Evolutionary conservation across 1,284 basidiomycete genomes (phyloP).

Genomic region (Ustilago hordei): DNA sequence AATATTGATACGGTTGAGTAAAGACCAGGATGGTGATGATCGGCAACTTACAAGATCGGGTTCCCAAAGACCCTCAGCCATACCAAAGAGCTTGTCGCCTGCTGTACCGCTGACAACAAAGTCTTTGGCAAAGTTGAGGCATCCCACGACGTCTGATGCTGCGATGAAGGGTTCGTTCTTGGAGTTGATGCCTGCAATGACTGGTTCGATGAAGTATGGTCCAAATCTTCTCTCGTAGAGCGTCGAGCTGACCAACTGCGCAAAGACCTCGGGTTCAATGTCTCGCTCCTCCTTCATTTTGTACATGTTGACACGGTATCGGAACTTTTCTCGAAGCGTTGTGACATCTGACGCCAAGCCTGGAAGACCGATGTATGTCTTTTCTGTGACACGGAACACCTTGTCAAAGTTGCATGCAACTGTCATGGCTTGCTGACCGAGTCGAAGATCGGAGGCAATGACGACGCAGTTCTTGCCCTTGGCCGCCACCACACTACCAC

Average conservation of each 20-base stretch:
- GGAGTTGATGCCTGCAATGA: constrained; percentile 88
- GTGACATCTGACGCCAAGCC: constrained; percentile 93
- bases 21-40: neutral
- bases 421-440: constrained; percentile 89
- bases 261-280: constrained; percentile 95
- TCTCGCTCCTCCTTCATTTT: constrained; percentile 99
- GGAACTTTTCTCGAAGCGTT: constrained; percentile 77
- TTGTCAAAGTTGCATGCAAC: constrained; percentile 94
- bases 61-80: constrained; percentile 98
- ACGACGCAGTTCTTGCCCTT: constrained; percentile 98
- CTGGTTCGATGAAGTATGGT: constrained; percentile 96
- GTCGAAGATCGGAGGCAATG: constrained; percentile 92
- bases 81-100: constrained; percentile 90
- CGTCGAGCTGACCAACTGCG: constrained; percentile 95
- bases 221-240: constrained; percentile 94
- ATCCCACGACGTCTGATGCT: constrained; percentile 94
- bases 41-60: constrained; percentile 78
- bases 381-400: constrained; percentile 94
- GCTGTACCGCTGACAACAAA: constrained; percentile 97
- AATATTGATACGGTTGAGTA: too few species aligned
- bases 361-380: constrained; percentile 90
- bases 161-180: constrained; percentile 93
- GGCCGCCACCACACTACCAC: constrained; percentile 99
- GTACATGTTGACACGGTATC: constrained; percentile 98
- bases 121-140: constrained; percentile 93